Base-by-base conservation (phyloP, 1,139 yeast genomes). In the Geotrichum candidum region DNA sequence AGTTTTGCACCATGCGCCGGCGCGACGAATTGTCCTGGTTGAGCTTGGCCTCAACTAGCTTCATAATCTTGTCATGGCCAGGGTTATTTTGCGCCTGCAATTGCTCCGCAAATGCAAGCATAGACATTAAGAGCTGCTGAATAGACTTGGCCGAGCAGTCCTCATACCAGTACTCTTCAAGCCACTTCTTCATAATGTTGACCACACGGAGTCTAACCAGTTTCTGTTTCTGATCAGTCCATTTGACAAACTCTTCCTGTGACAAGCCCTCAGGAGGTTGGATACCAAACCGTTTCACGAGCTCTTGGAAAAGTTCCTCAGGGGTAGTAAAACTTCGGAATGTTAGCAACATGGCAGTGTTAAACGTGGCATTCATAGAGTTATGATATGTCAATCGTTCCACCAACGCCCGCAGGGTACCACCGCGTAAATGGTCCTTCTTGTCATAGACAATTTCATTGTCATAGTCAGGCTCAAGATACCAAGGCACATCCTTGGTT, bases 251-350 rank as follows among this genome's bases (percentile, higher is more conserved):
- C 70, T 91, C 97, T 65, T 88, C 96, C 67, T 84, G 87, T 61
- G 89, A 84, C 65, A 94, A 77, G 0, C 96, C 97, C 68, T 88
- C 96, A 0, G 97, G 97, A 4, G 97, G 96, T 65, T 84, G 85
- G 45, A 85, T 77, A 64, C 86, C 81, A 74, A 87, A 94, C 59
- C 96, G 78, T 48, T 80, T 79, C 46, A 87, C 83, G 64, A 94
- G 77, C 55, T 83, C 74, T 29, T 80, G 82, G 61, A 91, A 78
- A 46, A 94, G 78, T 63, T 86, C 90, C 2, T 81, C 76, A 0
- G 96, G 82, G 1, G 87, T 80, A 76, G 88, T 83, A 72, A 92
- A 88, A 53, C 95, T 86, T 51, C 89, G 80, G 74, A 90, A 91
- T 0, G 96, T 86, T 38, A 87, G 77, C 64, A 92, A 77, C 76